phyloP scores from a whole-genome alignment of 2,329 filamentous ascomycete species.

The Aspergillus candidus region DNA sequence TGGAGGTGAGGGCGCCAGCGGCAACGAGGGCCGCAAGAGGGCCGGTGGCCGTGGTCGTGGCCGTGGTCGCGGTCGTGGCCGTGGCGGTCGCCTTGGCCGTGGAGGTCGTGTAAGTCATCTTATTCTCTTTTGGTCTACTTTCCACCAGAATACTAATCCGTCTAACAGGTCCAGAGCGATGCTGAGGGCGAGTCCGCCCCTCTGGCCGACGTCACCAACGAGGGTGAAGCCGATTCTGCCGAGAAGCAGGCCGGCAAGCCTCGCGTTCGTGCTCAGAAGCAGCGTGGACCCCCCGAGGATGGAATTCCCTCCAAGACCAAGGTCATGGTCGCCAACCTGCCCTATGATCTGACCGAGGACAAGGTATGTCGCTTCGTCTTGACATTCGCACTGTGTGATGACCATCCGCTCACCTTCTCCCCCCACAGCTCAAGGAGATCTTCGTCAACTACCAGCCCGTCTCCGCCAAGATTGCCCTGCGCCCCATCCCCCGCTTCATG shows the following conservation, averaged over 20 bases:
- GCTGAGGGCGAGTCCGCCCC: conserved; percentile 15
- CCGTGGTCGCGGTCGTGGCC: conserved; percentile 59
- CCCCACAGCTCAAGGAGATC: conserved; percentile 82
- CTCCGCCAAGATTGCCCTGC: conserved; percentile 96
- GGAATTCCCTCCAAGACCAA: conserved; percentile 98
- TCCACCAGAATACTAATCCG: conserved; percentile 5
- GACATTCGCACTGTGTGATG: conserved; percentile 3
- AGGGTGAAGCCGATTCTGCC: conserved; percentile 35
- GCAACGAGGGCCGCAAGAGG: conserved; percentile 58
- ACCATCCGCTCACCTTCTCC: conserved; percentile 19
- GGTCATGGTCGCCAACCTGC: conserved; percentile 99
- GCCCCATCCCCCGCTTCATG: conserved; percentile 98
- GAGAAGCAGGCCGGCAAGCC: conserved; percentile 35
- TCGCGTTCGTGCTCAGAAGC: conserved; percentile 56
- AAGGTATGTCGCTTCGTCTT: conserved; percentile 56
- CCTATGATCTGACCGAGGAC: conserved; percentile 95
- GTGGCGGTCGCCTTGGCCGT: conserved; percentile 63
- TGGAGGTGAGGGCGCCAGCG: conserved; percentile 65
- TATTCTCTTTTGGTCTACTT: neutral
- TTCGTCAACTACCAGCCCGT: conserved; percentile 87
- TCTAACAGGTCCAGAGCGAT: conserved; percentile 16
- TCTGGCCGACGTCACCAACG: conserved; percentile 26
- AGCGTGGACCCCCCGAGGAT: conserved; percentile 94
- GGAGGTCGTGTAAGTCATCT: conserved; percentile 50
- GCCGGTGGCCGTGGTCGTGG: conserved; percentile 58